Conservation (phyloP, 257 asterid genomes). For the Fraxinus anomala region DNA sequence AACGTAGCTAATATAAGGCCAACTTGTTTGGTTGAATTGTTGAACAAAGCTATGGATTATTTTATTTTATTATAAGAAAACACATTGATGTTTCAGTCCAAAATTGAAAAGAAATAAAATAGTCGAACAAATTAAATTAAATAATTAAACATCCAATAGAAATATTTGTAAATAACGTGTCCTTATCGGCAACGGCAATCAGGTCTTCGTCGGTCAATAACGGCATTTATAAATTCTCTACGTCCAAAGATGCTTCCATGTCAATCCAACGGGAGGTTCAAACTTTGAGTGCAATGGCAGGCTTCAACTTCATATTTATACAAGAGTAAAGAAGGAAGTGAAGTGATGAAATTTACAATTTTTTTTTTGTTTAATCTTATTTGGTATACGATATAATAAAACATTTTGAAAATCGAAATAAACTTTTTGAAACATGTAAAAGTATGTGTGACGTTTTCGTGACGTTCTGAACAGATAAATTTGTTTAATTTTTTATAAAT, state of each 20-base stretch:
- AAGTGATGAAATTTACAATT: no score
- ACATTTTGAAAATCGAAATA: no score
- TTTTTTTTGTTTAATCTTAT: no score
- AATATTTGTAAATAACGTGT: neutral
- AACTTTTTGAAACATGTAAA: no score
- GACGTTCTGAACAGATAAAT: no score
- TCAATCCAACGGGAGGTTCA: constrained; percentile 2
- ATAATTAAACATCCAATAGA: neutral
- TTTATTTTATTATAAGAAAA: neutral
- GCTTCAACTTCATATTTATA: no score
- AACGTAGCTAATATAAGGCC: neutral
- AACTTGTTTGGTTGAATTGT: constrained; percentile 7
- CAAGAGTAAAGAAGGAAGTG: no score
- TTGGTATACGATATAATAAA: no score
- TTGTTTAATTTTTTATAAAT: no score
- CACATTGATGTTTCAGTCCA: neutral
- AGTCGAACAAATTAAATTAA: neutral
- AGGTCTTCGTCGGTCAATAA: constrained; percentile 21
- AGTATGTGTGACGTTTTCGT: no score
- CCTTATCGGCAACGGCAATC: neutral
- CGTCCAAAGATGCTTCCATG: constrained; percentile 7
- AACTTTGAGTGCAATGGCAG: neutral
- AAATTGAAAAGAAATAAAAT: neutral
- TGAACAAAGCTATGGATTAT: neutral
- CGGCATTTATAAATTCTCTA: constrained; percentile 9